Conservation (phyloP, 140 eudicot species). For the Flaveria floridana region DNA sequence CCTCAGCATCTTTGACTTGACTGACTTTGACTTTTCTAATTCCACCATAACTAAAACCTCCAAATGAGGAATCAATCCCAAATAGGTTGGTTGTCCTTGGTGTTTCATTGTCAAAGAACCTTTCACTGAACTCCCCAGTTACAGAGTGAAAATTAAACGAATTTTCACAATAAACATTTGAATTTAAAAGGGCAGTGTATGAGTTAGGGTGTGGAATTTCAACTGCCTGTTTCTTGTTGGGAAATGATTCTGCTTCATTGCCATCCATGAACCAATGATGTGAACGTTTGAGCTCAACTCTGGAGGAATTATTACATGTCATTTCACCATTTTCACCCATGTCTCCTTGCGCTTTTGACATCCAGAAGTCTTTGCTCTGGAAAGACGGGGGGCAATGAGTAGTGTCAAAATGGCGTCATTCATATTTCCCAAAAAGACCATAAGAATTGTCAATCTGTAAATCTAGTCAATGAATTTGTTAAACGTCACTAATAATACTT, state of each 20-base stretch:
- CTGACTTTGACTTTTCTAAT: conserved; percentile 59
- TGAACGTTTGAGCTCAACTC: conserved; percentile 50
- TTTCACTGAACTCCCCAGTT: conserved; percentile 44
- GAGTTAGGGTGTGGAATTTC: conserved; percentile 46
- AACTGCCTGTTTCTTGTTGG: conserved; percentile 56
- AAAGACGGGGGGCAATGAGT: conserved; percentile 34
- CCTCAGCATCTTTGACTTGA: conserved; percentile 52
- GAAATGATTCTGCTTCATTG: conserved; percentile 40
- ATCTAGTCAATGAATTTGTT: conserved; percentile 6
- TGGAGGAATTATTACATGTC: conserved; percentile 33
- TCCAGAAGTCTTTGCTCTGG: conserved; percentile 52
- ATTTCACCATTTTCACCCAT: conserved; percentile 38
- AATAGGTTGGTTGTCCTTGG: conserved; percentile 35
- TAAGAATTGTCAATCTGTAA: conserved; percentile 17
- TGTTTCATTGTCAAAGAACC: conserved; percentile 45
- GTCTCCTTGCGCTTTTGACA: conserved; percentile 42
- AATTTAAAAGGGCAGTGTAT: conserved; percentile 46
- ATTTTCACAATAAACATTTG: conserved; percentile 48
- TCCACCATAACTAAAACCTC: conserved; percentile 51
- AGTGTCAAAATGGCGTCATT: conserved; percentile 24
- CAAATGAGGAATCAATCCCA: conserved; percentile 41
- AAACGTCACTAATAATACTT: conserved; percentile 15
- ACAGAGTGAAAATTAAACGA: conserved; percentile 42
- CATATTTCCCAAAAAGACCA: conserved; percentile 12
- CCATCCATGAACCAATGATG: conserved; percentile 63